Evolutionary conservation across 495 filamentous ascomycete species (phyloP).

Genomic region (Talaromyces adpressus): DNA sequence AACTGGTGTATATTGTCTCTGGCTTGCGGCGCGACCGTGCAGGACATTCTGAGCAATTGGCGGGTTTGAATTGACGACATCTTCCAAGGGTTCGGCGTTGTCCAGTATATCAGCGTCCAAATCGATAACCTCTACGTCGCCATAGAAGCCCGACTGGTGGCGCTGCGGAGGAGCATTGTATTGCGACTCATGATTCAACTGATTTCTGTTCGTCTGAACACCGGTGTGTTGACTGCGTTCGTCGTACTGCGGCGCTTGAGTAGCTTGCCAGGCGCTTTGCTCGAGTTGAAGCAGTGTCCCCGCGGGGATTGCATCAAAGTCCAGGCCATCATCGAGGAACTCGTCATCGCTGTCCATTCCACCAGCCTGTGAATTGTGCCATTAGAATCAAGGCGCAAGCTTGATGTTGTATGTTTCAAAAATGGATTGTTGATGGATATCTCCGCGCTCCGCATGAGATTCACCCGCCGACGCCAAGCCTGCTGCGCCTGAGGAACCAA

Average conservation of each 20-base stretch:
- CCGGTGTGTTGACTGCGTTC: background rate
- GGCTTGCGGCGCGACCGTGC: background rate
- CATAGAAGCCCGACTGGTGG: constrained; percentile 1
- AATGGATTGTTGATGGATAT: background rate
- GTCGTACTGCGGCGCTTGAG: constrained; percentile 23
- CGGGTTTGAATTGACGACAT: background rate
- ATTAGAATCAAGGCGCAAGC: constrained; percentile 16
- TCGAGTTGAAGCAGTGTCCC: constrained; percentile 47
- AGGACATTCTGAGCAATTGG: background rate
- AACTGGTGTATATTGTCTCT: background rate
- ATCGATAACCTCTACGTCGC: constrained; percentile 6
- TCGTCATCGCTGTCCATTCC: constrained; percentile 58
- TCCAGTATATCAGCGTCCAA: constrained; percentile 8
- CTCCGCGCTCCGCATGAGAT: background rate
- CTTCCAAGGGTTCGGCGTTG: background rate
- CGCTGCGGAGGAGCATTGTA: background rate
- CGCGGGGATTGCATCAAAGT: constrained; percentile 49
- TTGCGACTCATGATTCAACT: background rate
- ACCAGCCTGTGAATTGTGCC: constrained; percentile 25
- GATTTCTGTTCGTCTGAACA: background rate
- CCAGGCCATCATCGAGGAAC: constrained; percentile 56
- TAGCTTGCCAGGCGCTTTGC: constrained; percentile 46
- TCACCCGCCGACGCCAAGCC: constrained; percentile 1
- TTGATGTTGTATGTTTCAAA: background rate
- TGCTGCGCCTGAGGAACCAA: constrained; percentile 3